These are phyloP conservation scores for Pulveroboletus ravenelii DNA, from an alignment of 768 basidiomycete genomes.

Conservation along the genomic window DNA sequence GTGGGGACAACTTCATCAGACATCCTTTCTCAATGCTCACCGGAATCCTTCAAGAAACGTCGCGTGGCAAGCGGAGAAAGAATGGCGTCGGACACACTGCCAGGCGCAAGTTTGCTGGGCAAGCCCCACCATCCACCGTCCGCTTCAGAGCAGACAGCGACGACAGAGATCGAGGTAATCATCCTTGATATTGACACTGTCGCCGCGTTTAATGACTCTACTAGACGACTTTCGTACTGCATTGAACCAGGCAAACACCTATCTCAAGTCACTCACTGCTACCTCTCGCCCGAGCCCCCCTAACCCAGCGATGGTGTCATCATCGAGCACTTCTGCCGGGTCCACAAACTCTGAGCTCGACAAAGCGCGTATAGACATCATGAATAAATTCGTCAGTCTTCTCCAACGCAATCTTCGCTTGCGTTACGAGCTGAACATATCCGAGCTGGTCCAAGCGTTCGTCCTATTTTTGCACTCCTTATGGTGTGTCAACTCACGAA, in stretches of 20 bases:
- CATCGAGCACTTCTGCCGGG: conserved; percentile 34
- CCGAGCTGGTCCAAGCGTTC: conserved; percentile 72
- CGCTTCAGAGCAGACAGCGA: conserved; percentile 30
- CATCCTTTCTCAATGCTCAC: neutral
- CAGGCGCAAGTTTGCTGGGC: conserved; percentile 34
- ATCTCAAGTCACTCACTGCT: conserved; percentile 52
- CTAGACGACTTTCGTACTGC: conserved; percentile 72
- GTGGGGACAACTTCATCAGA: conserved; percentile 20
- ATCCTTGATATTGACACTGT: neutral
- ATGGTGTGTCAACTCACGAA: conserved; percentile 8
- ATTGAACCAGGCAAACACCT: conserved; percentile 57
- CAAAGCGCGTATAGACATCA: conserved; percentile 54
- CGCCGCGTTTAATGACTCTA: conserved; percentile 9
- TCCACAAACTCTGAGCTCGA: conserved; percentile 41
- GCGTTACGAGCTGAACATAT: conserved; percentile 65
- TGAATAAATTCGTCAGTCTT: conserved; percentile 60
- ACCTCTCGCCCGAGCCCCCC: conserved; percentile 37
- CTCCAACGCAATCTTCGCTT: conserved; percentile 71
- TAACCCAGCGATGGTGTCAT: conserved; percentile 33
- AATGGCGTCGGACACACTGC: conserved; percentile 19
- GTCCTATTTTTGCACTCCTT: conserved; percentile 26
- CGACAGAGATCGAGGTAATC: conserved; percentile 34
- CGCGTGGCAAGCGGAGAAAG: conserved; percentile 30
- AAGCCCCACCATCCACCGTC: conserved; percentile 26
- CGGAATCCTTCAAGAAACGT: conserved; percentile 18